A percentile compares a stretch with the other conserved stretches of the same genome.
phyloP scores from a whole-genome alignment of 768 basidiomycete genomes.

The Cantharellus cinnabarinus region DNA sequence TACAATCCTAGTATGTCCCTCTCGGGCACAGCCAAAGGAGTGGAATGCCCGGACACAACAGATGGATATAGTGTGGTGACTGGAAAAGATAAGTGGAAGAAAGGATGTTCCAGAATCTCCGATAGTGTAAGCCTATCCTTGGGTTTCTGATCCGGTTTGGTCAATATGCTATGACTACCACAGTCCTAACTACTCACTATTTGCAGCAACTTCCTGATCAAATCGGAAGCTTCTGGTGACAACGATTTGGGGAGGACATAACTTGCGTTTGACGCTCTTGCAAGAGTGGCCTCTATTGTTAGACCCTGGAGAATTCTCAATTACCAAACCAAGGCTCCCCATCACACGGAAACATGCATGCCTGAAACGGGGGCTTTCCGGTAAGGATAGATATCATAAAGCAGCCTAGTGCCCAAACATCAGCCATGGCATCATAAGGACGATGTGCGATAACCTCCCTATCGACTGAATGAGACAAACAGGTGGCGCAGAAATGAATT shows the following conservation, averaged over 20 bases:
- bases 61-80: background rate
- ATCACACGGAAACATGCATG: slow-evolving; percentile 7
- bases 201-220: slow-evolving; percentile 11
- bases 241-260: slow-evolving; percentile 11
- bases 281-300: background rate
- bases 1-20: background rate
- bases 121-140: background rate
- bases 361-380: slow-evolving; percentile 19
- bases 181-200: slow-evolving; percentile 6
- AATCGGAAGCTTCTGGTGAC: slow-evolving; percentile 12
- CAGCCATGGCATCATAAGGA: slow-evolving; percentile 20
- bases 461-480: slow-evolving; percentile 8
- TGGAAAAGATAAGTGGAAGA: background rate
- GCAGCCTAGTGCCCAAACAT: slow-evolving; percentile 31
- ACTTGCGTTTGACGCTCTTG: slow-evolving; percentile 9
- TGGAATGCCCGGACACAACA: background rate
- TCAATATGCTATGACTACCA: background rate
- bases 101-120: background rate
- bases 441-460: slow-evolving; percentile 21
- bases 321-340: background rate
- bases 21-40: background rate
- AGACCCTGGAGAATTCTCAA: background rate
- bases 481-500: background rate
- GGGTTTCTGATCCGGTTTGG: background rate
- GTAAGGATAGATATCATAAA: slow-evolving; percentile 21